These are phyloP conservation scores for Kwoniella sp. DNA, from an alignment of 768 basidiomycete species.

Conservation along the genomic window DNA sequence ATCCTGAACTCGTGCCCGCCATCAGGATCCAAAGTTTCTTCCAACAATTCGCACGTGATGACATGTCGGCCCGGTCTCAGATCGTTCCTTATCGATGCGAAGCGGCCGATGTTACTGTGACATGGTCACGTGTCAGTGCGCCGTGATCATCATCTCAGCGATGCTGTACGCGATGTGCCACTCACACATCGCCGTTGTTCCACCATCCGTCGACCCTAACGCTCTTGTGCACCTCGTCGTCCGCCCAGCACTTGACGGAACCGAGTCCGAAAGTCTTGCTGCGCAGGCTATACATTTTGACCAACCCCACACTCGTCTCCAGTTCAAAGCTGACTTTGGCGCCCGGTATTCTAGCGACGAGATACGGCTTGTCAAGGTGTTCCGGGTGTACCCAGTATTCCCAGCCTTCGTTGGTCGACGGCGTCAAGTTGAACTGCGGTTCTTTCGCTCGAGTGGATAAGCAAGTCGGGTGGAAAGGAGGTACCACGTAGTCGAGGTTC, in stretches of 20 bases:
- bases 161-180: not conserved
- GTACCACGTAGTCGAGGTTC: conserved; percentile 27
- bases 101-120: conserved; percentile 30
- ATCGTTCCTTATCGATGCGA: conserved; percentile 29
- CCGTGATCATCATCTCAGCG: no score
- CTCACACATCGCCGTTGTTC: conserved; percentile 49
- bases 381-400: conserved; percentile 52
- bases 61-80: conserved; percentile 38
- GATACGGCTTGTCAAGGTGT: conserved; percentile 50
- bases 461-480: conserved; percentile 43
- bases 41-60: conserved; percentile 44
- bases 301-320: conserved; percentile 45
- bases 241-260: conserved; percentile 50
- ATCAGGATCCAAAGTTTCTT: conserved; percentile 44
- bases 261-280: conserved; percentile 52
- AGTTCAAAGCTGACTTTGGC: conserved; percentile 43
- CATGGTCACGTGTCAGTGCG: no score
- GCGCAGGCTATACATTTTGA: conserved; percentile 54
- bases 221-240: conserved; percentile 32
- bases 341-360: conserved; percentile 42
- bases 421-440: conserved; percentile 47
- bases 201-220: conserved; percentile 49
- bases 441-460: conserved; percentile 34
- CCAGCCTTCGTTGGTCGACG: conserved; percentile 41
- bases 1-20: conserved; percentile 50